phyloP scores from a whole-genome alignment of 495 filamentous ascomycete genomes.

The Xylaria intraflava region DNA sequence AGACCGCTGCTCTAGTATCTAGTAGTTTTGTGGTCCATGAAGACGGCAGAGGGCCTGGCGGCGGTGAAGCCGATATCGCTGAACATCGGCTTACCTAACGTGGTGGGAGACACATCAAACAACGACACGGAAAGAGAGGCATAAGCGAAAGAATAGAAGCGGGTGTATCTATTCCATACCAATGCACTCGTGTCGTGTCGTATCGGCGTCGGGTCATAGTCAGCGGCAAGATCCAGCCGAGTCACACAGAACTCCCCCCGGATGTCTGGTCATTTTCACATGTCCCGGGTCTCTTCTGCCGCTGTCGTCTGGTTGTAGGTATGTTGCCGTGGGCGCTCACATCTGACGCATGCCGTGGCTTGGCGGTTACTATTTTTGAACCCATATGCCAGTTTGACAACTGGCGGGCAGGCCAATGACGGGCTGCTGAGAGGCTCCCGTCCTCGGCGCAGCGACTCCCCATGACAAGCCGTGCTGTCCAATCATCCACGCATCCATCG shows the following conservation, averaged over 20 bases:
- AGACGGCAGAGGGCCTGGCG: not conserved
- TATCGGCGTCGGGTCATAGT: not conserved
- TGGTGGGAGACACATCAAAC: no score
- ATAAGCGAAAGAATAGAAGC: not conserved
- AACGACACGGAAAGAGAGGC: no score
- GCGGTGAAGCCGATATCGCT: not conserved
- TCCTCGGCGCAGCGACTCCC: no score
- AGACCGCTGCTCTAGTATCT: not conserved
- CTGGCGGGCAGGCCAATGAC: not conserved
- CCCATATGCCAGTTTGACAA: not conserved
- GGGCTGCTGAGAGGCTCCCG: not conserved
- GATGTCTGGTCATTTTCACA: slow-evolving; percentile 3
- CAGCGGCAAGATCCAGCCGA: not conserved
- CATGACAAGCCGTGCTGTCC: slow-evolving; percentile 7
- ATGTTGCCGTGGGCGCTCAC: no score
- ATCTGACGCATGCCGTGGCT: slow-evolving; percentile 6
- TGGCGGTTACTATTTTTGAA: not conserved
- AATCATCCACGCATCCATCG: not conserved
- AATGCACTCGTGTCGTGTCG: no score
- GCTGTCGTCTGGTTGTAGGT: no score
- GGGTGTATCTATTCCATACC: not conserved
- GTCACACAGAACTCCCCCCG: not conserved
- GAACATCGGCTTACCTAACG: no score
- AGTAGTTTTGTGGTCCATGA: slow-evolving; percentile 7
- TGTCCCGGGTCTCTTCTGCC: not conserved